These are phyloP conservation scores for Neofusicoccum laricinum DNA, from an alignment of 2,329 filamentous ascomycete species.

Conservation along the genomic window DNA sequence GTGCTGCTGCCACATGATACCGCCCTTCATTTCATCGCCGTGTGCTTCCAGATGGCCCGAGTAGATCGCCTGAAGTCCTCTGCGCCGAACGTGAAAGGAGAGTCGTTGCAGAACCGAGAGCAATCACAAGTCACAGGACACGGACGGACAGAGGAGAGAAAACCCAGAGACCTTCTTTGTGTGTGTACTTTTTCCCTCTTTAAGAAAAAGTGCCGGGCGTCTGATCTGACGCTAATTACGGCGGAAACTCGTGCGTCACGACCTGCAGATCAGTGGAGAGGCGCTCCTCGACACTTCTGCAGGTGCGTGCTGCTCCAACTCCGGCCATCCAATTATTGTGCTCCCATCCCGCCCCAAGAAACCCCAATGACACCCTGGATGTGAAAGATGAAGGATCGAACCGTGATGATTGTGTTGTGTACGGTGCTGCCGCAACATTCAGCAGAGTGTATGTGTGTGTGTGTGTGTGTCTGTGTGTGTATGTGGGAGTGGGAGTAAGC, in stretches of 20 bases:
- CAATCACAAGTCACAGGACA: not conserved
- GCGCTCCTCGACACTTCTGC: not conserved
- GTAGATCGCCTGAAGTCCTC: constrained; percentile 7
- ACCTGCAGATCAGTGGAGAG: constrained; percentile 3
- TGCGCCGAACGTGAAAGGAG: too few species aligned
- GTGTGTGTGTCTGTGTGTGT: not conserved
- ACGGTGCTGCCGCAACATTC: not conserved
- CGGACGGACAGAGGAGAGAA: not conserved
- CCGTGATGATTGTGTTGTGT: not conserved
- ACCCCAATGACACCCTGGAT: not conserved
- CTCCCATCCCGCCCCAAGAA: not conserved
- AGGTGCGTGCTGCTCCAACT: not conserved
- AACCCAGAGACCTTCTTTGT: constrained; percentile 12
- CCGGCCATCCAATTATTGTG: constrained; percentile 1
- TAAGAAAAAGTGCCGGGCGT: not conserved
- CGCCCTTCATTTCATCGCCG: not conserved
- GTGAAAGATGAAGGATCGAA: constrained; percentile 1
- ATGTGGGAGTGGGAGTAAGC: not conserved
- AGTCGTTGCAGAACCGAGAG: not conserved
- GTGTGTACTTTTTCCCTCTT: constrained; percentile 9
- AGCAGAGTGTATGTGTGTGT: too few species aligned
- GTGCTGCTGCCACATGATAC: not conserved
- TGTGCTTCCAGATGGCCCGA: not conserved
- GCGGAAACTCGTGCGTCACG: constrained; percentile 3
- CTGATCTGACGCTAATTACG: constrained; percentile 12